Evolutionary conservation across 202 grass and related monocot species (phyloP).

Genomic region (Zoysia matrella): DNA sequence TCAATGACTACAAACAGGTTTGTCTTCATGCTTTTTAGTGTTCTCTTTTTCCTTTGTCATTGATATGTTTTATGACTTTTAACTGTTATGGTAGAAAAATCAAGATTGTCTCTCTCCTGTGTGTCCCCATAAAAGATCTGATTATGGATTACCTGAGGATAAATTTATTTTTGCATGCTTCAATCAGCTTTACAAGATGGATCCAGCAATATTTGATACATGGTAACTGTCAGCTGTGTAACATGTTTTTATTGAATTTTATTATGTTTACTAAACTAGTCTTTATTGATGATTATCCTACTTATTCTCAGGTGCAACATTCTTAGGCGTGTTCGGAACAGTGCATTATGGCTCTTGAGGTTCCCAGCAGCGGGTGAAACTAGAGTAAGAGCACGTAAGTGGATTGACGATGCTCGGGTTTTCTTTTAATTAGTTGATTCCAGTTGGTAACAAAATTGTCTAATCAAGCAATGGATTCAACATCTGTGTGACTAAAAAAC

Average conservation of each 20-base stretch:
- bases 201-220: slow-evolving; percentile 96
- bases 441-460: background rate
- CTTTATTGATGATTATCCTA: background rate
- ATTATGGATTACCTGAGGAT: slow-evolving; percentile 93
- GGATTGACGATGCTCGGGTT: background rate
- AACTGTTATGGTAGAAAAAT: slow-evolving; percentile 73
- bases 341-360: slow-evolving; percentile 87
- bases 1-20: slow-evolving; percentile 42
- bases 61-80: slow-evolving; percentile 19
- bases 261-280: background rate
- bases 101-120: slow-evolving; percentile 67
- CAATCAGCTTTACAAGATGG: slow-evolving; percentile 99
- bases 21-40: background rate
- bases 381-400: slow-evolving; percentile 91
- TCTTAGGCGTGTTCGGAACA: slow-evolving; percentile 88
- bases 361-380: slow-evolving; percentile 91
- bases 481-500: slow-evolving; percentile 1
- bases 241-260: background rate
- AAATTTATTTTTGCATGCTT: slow-evolving; percentile 99
- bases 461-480: background rate
- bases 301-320: slow-evolving; percentile 84
- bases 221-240: slow-evolving; percentile 61
- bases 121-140: slow-evolving; percentile 83
- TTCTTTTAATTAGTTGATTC: background rate
- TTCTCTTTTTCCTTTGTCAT: background rate